Conservation (phyloP, 306 rosid species). For the Cucumis melo region DNA sequence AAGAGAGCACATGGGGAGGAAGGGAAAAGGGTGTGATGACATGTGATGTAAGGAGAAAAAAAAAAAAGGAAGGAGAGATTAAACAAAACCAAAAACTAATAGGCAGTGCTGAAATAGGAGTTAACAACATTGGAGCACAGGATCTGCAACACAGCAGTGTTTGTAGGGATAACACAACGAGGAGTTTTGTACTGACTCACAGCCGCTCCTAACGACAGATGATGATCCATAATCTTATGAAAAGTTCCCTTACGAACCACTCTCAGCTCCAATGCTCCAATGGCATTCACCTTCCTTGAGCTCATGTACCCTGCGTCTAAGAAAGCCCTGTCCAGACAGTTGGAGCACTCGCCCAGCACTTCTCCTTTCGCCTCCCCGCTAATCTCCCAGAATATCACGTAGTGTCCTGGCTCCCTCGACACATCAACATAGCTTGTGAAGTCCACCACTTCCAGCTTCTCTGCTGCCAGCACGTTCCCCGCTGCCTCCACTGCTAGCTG, state of each 20-base stretch:
- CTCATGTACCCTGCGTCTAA: slow-evolving; percentile 57
- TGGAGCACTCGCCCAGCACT: slow-evolving; percentile 59
- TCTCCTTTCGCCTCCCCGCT: slow-evolving; percentile 59
- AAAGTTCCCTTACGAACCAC: slow-evolving; percentile 68
- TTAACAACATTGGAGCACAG: slow-evolving; percentile 45
- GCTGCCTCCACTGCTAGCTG: slow-evolving; percentile 66
- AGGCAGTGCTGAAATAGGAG: slow-evolving; percentile 54
- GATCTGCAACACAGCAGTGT: slow-evolving; percentile 46
- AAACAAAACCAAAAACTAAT: background rate
- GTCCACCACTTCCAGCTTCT: slow-evolving; percentile 64
- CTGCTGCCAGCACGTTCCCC: slow-evolving; percentile 34
- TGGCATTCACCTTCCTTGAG: slow-evolving; percentile 47
- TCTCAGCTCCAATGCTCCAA: slow-evolving; percentile 60
- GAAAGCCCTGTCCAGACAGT: slow-evolving; percentile 54
- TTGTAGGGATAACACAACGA: slow-evolving; percentile 45
- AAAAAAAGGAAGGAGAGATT: background rate
- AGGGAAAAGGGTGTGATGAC: background rate
- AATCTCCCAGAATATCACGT: slow-evolving; percentile 76
- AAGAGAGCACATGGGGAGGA: background rate
- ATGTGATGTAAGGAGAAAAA: background rate
- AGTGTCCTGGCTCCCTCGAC: slow-evolving; percentile 67
- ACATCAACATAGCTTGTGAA: slow-evolving; percentile 55
- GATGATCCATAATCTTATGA: slow-evolving; percentile 54
- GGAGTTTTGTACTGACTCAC: slow-evolving; percentile 86
- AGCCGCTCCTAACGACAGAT: slow-evolving; percentile 40